Base-by-base conservation (phyloP, 352 stramenopile species). In the Phytopythium vexans region DNA sequence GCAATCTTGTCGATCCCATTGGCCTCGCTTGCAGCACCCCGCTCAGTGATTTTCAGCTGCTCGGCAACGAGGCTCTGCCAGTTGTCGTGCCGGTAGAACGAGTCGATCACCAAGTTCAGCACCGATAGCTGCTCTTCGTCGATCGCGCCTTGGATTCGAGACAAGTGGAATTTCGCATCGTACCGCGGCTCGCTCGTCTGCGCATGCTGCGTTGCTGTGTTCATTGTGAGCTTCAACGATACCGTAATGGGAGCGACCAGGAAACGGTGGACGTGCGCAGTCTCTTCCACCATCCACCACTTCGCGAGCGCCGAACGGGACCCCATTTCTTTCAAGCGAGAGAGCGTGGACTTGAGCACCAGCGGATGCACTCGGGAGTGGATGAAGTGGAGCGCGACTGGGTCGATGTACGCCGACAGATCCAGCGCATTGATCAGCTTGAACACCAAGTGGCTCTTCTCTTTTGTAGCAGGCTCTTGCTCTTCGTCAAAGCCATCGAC, bases 351-450 rank as follows among this genome's bases (percentile, higher is more conserved):
- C 39, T 86, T 66, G 49, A 95, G 65, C 1, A 89, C 80, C 48
- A 84, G 85, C 0, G 78, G 77, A 48, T 95, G 86, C 7, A 93
- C 70, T 51, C 77, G 71, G 10, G 82, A 92, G 49, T 96, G 85
- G 53, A 95, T 92, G 56, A 94, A 94, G 58, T 94, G 85, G 14
- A 94, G 68, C 35, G 85, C 78, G 14, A 81, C 74, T 11, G 86
- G 85, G 55, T 96, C 86, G n/a, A 95, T 70, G 54, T 96, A 96
- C 36, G 75, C 82, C 16, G 86, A 96, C 31, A 96, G 48, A 58
- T 96, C 84, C 37, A 94, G 72, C 8, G 81, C 84, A 34, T 86
- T 92, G 58, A 96, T 91, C 33, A 96, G 51, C 50, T 96, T 96
- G 66, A 90, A 94, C 21, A 96, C 85, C 14, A 94, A 58, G 41